Percentiles rank a stretch among this genome's conserved stretches.
Evolutionary conservation across 169 alveolate species (phyloP).

Genomic region (Eimeria zaria): DNA sequence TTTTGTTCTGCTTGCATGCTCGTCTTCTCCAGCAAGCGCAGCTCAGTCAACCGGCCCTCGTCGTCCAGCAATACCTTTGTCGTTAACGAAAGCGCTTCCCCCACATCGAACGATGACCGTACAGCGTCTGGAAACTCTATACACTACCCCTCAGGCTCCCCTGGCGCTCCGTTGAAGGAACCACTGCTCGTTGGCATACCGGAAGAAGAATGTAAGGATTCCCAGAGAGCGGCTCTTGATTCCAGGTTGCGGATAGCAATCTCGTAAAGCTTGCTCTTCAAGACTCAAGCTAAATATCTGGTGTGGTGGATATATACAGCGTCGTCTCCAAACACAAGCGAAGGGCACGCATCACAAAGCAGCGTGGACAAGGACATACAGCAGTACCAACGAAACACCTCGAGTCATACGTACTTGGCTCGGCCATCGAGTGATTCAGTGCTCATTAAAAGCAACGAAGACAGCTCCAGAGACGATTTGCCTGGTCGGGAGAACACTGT

Average conservation of each 20-base stretch:
- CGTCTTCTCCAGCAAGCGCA: neutral
- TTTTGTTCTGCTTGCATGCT: neutral
- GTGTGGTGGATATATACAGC: constrained; percentile 8
- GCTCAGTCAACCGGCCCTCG: neutral
- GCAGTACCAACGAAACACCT: constrained; percentile 35
- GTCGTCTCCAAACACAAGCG: constrained; percentile 18
- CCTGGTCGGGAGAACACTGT: neutral
- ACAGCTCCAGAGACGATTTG: neutral
- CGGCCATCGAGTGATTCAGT: constrained; percentile 65
- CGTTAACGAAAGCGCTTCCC: neutral
- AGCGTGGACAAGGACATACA: constrained; percentile 1
- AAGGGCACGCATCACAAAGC: constrained; percentile 40
- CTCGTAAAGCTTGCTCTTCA: neutral
- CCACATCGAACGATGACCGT: neutral
- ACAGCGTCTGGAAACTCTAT: constrained; percentile 13
- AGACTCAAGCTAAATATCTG: neutral
- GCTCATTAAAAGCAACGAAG: constrained; percentile 48
- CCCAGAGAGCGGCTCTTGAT: neutral
- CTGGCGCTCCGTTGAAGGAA: constrained; percentile 56
- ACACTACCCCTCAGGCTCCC: constrained; percentile 32
- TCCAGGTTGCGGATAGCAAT: neutral
- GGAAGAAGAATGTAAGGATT: constrained; percentile 46
- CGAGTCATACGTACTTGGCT: constrained; percentile 75
- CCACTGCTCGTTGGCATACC: constrained; percentile 71
- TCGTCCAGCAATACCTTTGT: neutral